Evolutionary conservation across 1,139 yeast species (phyloP), one percentile per base, ranked within the genome.

Genomic region (Zygosaccharomyces sapae): DNA sequence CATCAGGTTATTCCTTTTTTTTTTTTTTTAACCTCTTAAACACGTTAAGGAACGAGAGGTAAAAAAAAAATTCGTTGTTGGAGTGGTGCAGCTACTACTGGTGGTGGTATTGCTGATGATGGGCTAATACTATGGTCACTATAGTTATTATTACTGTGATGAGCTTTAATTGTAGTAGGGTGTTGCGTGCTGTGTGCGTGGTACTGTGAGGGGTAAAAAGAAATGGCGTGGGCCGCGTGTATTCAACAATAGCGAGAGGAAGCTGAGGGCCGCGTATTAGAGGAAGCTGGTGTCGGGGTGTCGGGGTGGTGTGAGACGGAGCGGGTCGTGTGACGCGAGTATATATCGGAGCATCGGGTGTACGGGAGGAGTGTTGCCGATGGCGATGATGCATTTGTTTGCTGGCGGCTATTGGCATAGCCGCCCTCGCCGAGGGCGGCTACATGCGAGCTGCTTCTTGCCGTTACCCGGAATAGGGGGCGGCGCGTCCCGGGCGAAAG

Each of bases 221-320:
- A 9, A 27, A 27, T 10, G n/a, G 16, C 18, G 24, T 22, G n/a
- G 25, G 30, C 31, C 5, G 31, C 31, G 30, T n/a, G 29, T 16
- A 16, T 16, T 16, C 16, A 24, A 37, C 29, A 13, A 16, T 16
- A 16, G 33, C 9, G 8, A 39, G 42, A 12, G 33, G 41, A 38
- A 38, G 33, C 33, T 25, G 18, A 25, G 33, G 12, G 19, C 12
- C 16, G 4, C 20, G 9, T 10, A 38, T 18, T 10, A 38, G 31
- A 22, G 41, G 33, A 38, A 25, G 41, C 31, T 27, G 31, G 31
- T 27, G 31, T 27, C 12, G n/a, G 31, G 31, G 31, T 27, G 31
- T 27, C 31, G n/a, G 31, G 31, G n/a, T 27, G 31, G 31, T 27
- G 31, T 27, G 31, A 27, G 31, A 16, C 16, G 31, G n/a, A 12